Percentiles rank a stretch among this genome's conserved stretches.
These are phyloP conservation scores for Ophiorrhiza pumila DNA, from an alignment of 257 asterid genomes.

Conservation along the genomic window DNA sequence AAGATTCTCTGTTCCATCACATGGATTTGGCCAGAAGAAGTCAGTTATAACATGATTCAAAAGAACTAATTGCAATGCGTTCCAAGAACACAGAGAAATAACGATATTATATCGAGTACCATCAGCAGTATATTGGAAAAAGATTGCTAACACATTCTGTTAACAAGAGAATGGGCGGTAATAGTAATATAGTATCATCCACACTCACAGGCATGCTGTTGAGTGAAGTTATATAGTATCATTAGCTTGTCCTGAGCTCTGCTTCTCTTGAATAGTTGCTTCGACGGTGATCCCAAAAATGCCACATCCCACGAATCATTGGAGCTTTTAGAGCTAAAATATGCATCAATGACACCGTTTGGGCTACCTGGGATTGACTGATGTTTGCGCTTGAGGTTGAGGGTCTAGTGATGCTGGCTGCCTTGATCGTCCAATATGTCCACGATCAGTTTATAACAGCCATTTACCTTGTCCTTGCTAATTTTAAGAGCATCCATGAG, in stretches of 20 bases:
- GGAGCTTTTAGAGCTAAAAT: conserved; percentile 47
- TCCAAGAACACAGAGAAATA: conserved; percentile 36
- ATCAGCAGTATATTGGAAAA: conserved; percentile 36
- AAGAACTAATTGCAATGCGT: conserved; percentile 33
- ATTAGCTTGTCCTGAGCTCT: conserved; percentile 43
- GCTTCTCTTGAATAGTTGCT: conserved; percentile 37
- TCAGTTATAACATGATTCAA: conserved; percentile 33
- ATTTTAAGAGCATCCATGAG: conserved; percentile 31
- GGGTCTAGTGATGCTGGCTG: conserved; percentile 16
- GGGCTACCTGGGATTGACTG: conserved; percentile 38
- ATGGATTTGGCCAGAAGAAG: conserved; percentile 39
- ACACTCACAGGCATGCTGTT: conserved; percentile 31
- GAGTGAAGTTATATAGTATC: conserved; percentile 39
- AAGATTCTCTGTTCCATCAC: conserved; percentile 32
- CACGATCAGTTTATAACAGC: conserved; percentile 30
- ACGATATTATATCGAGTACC: conserved; percentile 44
- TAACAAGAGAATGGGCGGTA: conserved; percentile 31
- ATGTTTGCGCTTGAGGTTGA: conserved; percentile 42
- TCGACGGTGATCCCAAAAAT: conserved; percentile 26
- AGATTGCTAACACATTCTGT: conserved; percentile 32
- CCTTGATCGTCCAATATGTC: conserved; percentile 25
- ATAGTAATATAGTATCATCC: conserved; percentile 25
- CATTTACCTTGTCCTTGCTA: conserved; percentile 33
- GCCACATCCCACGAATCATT: conserved; percentile 41
- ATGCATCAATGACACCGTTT: conserved; percentile 41